Percentiles rank a stretch among this genome's conserved stretches.
Conservation (phyloP, 768 basidiomycete genomes). For the Aureoboletus auriporus region DNA sequence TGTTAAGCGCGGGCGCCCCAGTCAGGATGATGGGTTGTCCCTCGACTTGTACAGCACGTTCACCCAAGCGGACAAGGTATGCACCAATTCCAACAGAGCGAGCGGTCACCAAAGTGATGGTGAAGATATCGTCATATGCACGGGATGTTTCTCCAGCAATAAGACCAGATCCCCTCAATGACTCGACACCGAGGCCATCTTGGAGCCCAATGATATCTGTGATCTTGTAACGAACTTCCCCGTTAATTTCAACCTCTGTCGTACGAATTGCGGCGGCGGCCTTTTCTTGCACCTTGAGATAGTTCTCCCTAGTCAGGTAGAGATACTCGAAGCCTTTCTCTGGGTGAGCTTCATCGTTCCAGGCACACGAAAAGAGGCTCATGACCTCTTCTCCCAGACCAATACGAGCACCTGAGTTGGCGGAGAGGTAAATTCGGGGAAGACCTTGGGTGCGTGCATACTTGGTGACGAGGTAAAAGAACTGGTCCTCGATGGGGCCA, state of each 20-base stretch:
- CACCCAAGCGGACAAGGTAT: conserved; percentile 95
- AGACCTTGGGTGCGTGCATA: conserved; percentile 86
- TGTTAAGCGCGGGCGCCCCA: conserved; percentile 94
- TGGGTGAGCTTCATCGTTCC: conserved; percentile 76
- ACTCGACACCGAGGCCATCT: conserved; percentile 96
- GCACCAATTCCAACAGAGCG: conserved; percentile 99
- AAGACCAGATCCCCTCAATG: conserved; percentile 90
- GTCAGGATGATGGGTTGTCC: conserved; percentile 99
- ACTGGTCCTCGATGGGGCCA: conserved; percentile 92
- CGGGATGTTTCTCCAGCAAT: conserved; percentile 98
- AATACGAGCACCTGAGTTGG: conserved; percentile 97
- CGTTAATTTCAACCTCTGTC: conserved; percentile 78
- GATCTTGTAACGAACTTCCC: conserved; percentile 89
- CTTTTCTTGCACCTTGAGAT: conserved; percentile 85
- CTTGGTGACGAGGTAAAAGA: conserved; percentile 92
- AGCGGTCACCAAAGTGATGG: conserved; percentile 97
- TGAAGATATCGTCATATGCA: conserved; percentile 99
- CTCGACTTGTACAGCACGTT: conserved; percentile 97
- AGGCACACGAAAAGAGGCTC: conserved; percentile 84
- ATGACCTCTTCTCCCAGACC: conserved; percentile 93
- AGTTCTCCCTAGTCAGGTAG: conserved; percentile 91
- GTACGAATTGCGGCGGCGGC: conserved; percentile 75
- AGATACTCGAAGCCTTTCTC: conserved; percentile 97
- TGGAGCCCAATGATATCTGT: conserved; percentile 97
- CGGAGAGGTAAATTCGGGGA: conserved; percentile 96